phyloP scores from a whole-genome alignment of 345 rosid species.

The Brassica juncea region DNA sequence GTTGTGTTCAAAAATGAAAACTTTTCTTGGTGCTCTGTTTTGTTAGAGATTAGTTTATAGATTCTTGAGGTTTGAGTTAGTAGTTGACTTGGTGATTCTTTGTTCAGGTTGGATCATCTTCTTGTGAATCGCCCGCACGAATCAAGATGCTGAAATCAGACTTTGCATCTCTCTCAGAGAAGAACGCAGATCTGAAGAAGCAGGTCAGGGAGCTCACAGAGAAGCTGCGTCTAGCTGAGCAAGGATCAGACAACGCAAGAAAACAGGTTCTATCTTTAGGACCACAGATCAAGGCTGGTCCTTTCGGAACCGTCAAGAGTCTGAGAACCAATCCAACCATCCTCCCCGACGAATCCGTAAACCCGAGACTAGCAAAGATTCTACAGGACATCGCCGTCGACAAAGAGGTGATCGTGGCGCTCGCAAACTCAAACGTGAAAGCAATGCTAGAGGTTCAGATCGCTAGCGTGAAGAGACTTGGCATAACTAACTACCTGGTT shows the following conservation, averaged over 20 bases:
- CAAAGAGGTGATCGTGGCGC: conserved; percentile 84
- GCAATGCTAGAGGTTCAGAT: conserved; percentile 81
- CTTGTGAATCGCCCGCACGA: conserved; percentile 73
- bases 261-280: conserved; percentile 78
- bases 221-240: conserved; percentile 65
- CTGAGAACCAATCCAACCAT: conserved; percentile 72
- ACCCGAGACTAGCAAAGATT: conserved; percentile 75
- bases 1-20: not conserved
- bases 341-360: conserved; percentile 68
- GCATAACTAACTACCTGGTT: conserved; percentile 75
- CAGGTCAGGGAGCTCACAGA: conserved; percentile 60
- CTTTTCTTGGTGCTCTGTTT: conserved; percentile 15
- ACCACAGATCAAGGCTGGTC: conserved; percentile 77
- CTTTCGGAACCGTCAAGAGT: conserved; percentile 88
- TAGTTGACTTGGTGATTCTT: conserved; percentile 11
- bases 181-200: conserved; percentile 65
- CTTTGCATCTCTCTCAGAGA: conserved; percentile 62
- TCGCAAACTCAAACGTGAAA: conserved; percentile 86
- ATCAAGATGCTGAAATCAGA: conserved; percentile 73
- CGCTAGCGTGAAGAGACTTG: conserved; percentile 74
- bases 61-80: conserved; percentile 11
- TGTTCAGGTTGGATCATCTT: conserved; percentile 47
- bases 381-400: conserved; percentile 60
- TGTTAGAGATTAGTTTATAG: conserved; percentile 12
- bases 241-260: conserved; percentile 72